phyloP scores from a whole-genome alignment of 306 rosid species.

The Psophocarpus tetragonolobus region DNA sequence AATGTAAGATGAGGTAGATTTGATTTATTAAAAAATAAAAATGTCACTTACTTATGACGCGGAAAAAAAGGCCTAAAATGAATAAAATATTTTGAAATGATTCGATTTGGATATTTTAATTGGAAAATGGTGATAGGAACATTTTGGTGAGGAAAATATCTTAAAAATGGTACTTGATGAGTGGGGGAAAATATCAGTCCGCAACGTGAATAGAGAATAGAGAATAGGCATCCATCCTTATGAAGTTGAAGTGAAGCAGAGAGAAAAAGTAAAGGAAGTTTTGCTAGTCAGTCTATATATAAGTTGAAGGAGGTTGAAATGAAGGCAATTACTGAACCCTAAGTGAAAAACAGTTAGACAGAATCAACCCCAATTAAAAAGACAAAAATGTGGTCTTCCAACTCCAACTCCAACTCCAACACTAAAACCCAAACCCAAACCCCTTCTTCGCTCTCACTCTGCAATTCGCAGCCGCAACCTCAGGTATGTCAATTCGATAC shows the following conservation, averaged over 20 bases:
- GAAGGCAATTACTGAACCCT: not conserved
- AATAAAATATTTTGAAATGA: not conserved
- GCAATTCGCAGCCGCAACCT: conserved; percentile 37
- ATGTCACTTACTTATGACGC: not conserved
- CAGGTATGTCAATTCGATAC: conserved; percentile 49
- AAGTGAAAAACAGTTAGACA: not conserved
- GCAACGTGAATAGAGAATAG: no score
- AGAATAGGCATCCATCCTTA: no score
- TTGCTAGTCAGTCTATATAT: no score
- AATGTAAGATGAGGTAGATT: not conserved
- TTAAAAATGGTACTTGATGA: no score
- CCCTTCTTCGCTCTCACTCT: conserved; percentile 7
- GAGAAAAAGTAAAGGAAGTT: no score
- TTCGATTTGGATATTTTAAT: not conserved
- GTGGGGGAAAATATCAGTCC: not conserved
- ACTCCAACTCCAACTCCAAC: no score
- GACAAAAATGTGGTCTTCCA: conserved; percentile 44
- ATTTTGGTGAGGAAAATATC: no score
- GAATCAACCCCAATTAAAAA: not conserved
- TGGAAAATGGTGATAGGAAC: not conserved
- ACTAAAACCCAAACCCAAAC: conserved; percentile 42
- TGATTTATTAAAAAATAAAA: not conserved
- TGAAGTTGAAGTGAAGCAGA: no score
- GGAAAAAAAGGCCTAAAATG: not conserved
- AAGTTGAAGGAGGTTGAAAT: no score